These are phyloP conservation scores for Phytophthora multivora DNA, from an alignment of 352 stramenopile species.

Conservation along the genomic window DNA sequence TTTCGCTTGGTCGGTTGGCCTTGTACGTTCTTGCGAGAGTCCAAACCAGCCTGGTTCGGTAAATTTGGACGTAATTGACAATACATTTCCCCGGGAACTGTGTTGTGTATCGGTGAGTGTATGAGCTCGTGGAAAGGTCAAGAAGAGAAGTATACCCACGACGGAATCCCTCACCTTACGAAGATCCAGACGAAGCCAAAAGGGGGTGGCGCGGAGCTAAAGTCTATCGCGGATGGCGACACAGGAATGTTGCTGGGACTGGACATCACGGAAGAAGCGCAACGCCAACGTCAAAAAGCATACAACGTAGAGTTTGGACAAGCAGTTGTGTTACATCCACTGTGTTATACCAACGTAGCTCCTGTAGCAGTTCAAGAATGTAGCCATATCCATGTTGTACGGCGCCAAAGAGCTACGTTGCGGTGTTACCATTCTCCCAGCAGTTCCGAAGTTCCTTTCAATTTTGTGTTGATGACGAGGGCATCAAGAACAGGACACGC, in stretches of 20 bases:
- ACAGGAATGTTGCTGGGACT: neutral
- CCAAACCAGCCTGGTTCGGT: no score
- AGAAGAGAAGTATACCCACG: slow-evolving; percentile 5
- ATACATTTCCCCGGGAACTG: neutral
- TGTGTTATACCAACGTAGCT: slow-evolving; percentile 4
- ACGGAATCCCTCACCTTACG: slow-evolving; percentile 10
- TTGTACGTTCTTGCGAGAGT: no score
- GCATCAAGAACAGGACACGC: slow-evolving; percentile 4
- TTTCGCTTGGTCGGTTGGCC: no score
- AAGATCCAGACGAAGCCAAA: slow-evolving; percentile 8
- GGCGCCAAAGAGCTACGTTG: neutral
- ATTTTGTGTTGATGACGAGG: slow-evolving; percentile 9
- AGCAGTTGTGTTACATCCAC: neutral
- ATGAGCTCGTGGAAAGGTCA: slow-evolving; percentile 7
- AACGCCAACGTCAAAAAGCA: neutral
- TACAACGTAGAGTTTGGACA: neutral
- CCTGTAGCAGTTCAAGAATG: slow-evolving; percentile 8
- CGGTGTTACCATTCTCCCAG: neutral
- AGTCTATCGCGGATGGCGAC: slow-evolving; percentile 9
- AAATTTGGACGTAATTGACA: no score
- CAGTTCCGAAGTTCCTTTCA: slow-evolving; percentile 7
- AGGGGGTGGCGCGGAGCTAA: neutral
- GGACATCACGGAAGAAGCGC: neutral
- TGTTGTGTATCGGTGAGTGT: slow-evolving; percentile 10
- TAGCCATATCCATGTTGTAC: slow-evolving; percentile 1